Evolutionary conservation across 176 grass and related monocot species (phyloP).

Genomic region (Oryza punctata): DNA sequence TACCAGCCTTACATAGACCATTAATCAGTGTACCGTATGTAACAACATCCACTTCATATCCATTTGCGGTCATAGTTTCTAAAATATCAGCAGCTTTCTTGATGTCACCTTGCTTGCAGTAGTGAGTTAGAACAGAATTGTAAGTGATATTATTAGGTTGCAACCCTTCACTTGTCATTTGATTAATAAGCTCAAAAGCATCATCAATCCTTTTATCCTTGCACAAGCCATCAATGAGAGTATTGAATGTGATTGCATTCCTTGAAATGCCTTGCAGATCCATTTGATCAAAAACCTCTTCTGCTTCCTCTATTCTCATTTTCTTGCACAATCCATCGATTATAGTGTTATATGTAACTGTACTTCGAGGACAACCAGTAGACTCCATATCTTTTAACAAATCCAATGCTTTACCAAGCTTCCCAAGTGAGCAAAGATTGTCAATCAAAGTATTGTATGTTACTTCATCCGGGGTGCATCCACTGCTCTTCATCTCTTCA

Average conservation of each 20-base stretch:
- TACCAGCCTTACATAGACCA: conserved; percentile 82
- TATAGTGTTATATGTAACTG: conserved; percentile 79
- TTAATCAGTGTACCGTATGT: conserved; percentile 76
- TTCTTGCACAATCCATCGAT: conserved; percentile 88
- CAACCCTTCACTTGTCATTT: conserved; percentile 76
- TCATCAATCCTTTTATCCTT: conserved; percentile 71
- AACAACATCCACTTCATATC: conserved; percentile 77
- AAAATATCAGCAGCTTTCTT: conserved; percentile 73
- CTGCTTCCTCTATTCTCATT: conserved; percentile 81
- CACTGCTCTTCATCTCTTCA: conserved; percentile 85
- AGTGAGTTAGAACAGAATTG: conserved; percentile 83
- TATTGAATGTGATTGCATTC: conserved; percentile 74
- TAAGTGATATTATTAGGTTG: conserved; percentile 84
- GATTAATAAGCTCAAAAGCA: conserved; percentile 69
- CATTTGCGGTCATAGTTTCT: conserved; percentile 78
- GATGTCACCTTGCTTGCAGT: conserved; percentile 88
- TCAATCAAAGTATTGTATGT: conserved; percentile 85
- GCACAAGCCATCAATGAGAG: conserved; percentile 80
- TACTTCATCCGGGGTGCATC: conserved; percentile 76
- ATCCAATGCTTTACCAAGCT: conserved; percentile 65
- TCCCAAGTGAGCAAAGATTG: conserved; percentile 66
- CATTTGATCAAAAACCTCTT: conserved; percentile 89
- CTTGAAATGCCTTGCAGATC: conserved; percentile 76
- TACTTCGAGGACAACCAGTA: conserved; percentile 58
- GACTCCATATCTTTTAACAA: conserved; percentile 94